These are phyloP conservation scores for Cordia subcordata DNA, from an alignment of 257 asterid species.

Conservation along the genomic window DNA sequence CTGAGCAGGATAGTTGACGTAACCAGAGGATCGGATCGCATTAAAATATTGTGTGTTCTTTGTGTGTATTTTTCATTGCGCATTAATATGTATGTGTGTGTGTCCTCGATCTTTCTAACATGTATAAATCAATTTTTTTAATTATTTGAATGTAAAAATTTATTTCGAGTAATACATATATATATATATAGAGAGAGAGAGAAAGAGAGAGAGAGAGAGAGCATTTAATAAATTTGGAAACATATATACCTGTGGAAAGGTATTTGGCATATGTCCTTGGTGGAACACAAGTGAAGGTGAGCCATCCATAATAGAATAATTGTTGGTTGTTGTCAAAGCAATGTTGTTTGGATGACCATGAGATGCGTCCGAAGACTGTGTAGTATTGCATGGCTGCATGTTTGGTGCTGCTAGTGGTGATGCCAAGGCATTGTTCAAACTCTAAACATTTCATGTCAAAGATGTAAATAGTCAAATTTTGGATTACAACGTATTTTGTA, in stretches of 20 bases:
- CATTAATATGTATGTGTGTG: no score
- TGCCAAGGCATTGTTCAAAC: conserved; percentile 34
- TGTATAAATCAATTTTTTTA: no score
- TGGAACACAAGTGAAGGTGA: conserved; percentile 39
- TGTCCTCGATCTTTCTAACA: no score
- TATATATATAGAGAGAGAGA: no score
- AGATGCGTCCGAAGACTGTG: conserved; percentile 16
- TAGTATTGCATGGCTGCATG: conserved; percentile 28
- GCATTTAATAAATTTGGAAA: no score
- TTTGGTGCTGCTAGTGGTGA: conserved; percentile 30
- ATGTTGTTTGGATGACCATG: conserved; percentile 13
- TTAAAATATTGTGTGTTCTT: no score
- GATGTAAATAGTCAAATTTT: neutral
- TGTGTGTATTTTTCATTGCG: no score
- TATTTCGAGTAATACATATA: no score
- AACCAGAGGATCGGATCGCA: no score
- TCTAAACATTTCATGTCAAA: conserved; percentile 28
- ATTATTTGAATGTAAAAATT: no score
- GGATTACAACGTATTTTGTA: neutral
- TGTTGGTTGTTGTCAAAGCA: conserved; percentile 18
- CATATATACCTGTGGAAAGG: conserved; percentile 6
- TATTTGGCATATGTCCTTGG: conserved; percentile 29
- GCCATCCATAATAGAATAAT: conserved; percentile 33
- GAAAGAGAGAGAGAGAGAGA: no score
- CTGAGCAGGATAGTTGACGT: no score